Base-by-base conservation (phyloP, 306 rosid species). In the Vigna hirtella region DNA sequence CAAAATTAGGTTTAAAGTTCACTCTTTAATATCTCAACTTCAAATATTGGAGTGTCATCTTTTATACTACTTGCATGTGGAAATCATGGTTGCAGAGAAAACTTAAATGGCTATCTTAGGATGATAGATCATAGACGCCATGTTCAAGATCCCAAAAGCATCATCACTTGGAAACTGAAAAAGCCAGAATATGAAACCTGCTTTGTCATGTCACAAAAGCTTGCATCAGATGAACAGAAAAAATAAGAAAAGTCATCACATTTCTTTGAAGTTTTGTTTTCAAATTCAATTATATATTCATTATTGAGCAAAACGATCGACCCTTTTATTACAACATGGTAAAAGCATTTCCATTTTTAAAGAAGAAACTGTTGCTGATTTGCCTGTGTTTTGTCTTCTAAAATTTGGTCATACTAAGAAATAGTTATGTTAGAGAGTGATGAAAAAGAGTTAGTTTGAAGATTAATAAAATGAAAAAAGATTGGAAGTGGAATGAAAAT, bases 401-500 rank as follows among this genome's bases (percentile, higher is more conserved):
- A 36, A 36, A n/a, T 64, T 64, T 36, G 49, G 26, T 4, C 16
- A 36, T 9, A 34, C 49, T 16, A 61, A 32, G 43, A 62, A 62
- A n/a, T 34, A 26, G 24, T 34, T 36, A 4, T n/a, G 14, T 28
- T 18, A 12, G 10, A 64, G 49, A 38, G 28, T 34, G 7, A 14
- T 11, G 34, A 52, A 30, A 58, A 59, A 6, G 18, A 59, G 17
- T 59, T 28, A 1, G 2, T 1, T 64, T 36, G 7, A 4, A 38
- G 5, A 66, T 40, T 66, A 34, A 66, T 50, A 6, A 47, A 69
- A 28, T 66, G 10, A 24, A 59, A 74, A 36, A 57, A 15, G 82
- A 20, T 62, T 49, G 13, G 59, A 79, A 80, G 38, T 63, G 1
- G 75, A 79, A 52, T 72, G 68, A 4, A 81, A 81, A 81, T 52